These are phyloP conservation scores for Pythium biforme DNA, from an alignment of 352 stramenopile species.

Conservation along the genomic window DNA sequence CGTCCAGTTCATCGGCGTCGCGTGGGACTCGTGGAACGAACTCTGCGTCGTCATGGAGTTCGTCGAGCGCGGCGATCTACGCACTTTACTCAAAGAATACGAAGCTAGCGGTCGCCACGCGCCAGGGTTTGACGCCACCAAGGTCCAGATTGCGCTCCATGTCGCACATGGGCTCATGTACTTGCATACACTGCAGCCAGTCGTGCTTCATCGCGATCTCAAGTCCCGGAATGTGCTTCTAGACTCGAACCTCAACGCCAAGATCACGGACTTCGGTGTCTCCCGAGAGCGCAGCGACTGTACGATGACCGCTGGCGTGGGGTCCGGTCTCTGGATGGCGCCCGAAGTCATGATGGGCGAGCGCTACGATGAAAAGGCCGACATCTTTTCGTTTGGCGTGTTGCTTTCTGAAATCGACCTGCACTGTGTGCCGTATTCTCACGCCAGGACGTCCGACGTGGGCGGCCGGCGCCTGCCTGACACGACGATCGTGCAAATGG, in stretches of 20 bases:
- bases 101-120: conserved; percentile 15
- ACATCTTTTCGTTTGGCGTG: conserved; percentile 35
- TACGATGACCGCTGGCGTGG: conserved; percentile 17
- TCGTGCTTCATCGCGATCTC: conserved; percentile 10
- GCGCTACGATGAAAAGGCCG: conserved; percentile 29
- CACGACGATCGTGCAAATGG: conserved; percentile 11
- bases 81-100: conserved; percentile 38
- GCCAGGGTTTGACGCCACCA: conserved; percentile 14
- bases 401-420: conserved; percentile 31
- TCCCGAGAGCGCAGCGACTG: conserved; percentile 10
- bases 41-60: conserved; percentile 27
- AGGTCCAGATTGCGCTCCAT: conserved; percentile 18
- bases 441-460: conserved; percentile 4
- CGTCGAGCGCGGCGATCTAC: conserved; percentile 27
- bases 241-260: conserved; percentile 25
- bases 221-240: conserved; percentile 28
- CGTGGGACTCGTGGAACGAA: conserved; percentile 35
- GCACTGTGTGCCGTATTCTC: conserved; percentile 27
- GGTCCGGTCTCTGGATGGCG: conserved; percentile 32
- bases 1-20: conserved; percentile 57
- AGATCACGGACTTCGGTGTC: conserved; percentile 35
- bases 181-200: conserved; percentile 2
- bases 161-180: conserved; percentile 3
- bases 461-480: conserved; percentile 14
- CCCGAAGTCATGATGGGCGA: conserved; percentile 34